Conservation (phyloP, 192 early-diverging fungal genomes). For the Podila clonocystis region DNA sequence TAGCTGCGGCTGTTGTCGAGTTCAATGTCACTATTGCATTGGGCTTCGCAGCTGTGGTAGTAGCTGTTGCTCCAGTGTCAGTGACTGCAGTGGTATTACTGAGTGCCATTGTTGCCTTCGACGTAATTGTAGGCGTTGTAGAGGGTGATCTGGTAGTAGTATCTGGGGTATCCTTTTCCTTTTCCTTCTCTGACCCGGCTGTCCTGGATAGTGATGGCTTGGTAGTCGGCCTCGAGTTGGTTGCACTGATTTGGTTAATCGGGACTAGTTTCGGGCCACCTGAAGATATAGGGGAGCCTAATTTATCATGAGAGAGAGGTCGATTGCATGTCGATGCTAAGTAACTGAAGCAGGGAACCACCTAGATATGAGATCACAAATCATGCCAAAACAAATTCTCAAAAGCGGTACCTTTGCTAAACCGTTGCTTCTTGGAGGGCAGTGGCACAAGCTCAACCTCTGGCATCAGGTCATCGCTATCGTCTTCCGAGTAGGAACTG, state of each 20-base stretch:
- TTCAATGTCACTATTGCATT: no score
- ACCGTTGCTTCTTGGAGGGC: slow-evolving; percentile 7
- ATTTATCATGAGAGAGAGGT: neutral
- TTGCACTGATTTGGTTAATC: slow-evolving; percentile 31
- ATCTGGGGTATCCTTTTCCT: neutral
- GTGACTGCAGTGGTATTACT: neutral
- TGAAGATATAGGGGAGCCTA: neutral
- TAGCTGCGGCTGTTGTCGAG: no score
- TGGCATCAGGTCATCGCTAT: neutral
- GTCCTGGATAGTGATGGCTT: neutral
- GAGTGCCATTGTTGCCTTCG: neutral
- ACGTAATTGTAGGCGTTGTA: slow-evolving; percentile 1
- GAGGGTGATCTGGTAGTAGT: neutral
- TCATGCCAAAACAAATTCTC: neutral
- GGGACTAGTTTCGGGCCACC: slow-evolving; percentile 25
- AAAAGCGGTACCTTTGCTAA: slow-evolving; percentile 17
- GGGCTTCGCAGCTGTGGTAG: neutral
- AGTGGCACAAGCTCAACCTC: neutral
- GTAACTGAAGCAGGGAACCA: neutral
- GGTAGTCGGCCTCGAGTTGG: neutral
- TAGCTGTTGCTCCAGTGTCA: neutral
- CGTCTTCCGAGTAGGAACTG: neutral
- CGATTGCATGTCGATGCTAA: neutral
- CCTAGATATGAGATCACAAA: neutral
- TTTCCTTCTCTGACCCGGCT: slow-evolving; percentile 2